Evolutionary conservation across 2,329 filamentous ascomycete genomes (phyloP), one percentile per base, ranked within the genome.

Genomic region (Penicillium palitans): DNA sequence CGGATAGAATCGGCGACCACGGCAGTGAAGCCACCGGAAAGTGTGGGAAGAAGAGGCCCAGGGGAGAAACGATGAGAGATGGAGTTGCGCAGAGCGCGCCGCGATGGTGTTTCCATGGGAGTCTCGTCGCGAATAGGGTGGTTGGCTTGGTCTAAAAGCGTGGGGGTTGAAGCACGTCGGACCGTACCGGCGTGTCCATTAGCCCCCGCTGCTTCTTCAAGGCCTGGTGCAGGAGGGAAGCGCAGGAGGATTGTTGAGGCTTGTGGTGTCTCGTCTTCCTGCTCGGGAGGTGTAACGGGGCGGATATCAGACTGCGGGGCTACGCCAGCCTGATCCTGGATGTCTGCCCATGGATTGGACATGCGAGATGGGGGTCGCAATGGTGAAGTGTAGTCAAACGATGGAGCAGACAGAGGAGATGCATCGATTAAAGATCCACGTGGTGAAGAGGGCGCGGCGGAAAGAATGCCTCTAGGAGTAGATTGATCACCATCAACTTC

Each of bases 1-100:
- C 85, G 81, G 27, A 88, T 76, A 24, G 85, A 82, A 62, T 89
- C 86, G 9, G 86, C 86, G 6, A 89, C 84, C 48, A 89, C 83
- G 1, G 83, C 86, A 68, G 80, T 84, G 17, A 90, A 77, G 0
- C 82, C 83, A 2, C 81, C 82, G 2, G 83, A 86, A 1, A 89
- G 76, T 0, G 87, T 85, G 31, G 83, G 82, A 2, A 86, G 80
- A 5, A 89, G 74, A 6, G 84, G 82, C 0, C 84, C 84, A 4
- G 82, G 83, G 4, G 84, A 78, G 39, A 89, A 82, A 3, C 79
- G 80, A 24, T 74, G 67, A 3, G 79, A 78, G 19, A 84, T 77
- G 0, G 81, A 82, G 62, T 80, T 78, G 47, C 80, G 78, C 15
- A 69, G 35, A 24, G 71, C 75, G 50, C 67, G 71, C 52, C 70